Percentiles rank a stretch among this genome's conserved stretches.
Evolutionary conservation across 495 filamentous ascomycete species (phyloP).

Genomic region (Penicillium psychrofluorescens): DNA sequence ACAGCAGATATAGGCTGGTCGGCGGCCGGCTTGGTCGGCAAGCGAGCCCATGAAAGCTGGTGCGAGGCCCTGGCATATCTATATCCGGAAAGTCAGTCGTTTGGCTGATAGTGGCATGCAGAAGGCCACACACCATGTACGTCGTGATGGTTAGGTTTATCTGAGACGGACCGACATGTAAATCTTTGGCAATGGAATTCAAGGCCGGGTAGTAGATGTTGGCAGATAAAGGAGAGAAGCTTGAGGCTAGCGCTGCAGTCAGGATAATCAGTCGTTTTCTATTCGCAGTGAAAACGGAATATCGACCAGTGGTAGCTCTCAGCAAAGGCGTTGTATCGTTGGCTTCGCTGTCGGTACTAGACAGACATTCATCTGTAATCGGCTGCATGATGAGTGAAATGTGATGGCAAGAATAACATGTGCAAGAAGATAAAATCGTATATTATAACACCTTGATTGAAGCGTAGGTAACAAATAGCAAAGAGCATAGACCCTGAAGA

Average conservation of each 20-base stretch:
- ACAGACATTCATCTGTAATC: background rate
- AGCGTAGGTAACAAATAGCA: too few relatives aligned
- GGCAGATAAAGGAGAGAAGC: conserved; percentile 34
- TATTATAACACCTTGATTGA: too few relatives aligned
- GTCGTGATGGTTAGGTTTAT: conserved; percentile 48
- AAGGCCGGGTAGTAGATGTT: conserved; percentile 45
- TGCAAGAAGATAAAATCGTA: too few relatives aligned
- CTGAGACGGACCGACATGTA: conserved; percentile 26
- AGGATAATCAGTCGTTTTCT: conserved; percentile 22
- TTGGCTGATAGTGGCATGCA: background rate
- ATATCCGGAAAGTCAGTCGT: background rate
- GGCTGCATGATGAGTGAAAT: background rate
- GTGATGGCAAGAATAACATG: too few relatives aligned
- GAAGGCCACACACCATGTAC: conserved; percentile 33
- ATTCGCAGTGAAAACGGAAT: conserved; percentile 15
- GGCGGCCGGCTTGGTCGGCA: conserved; percentile 42
- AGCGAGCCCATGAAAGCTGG: conserved; percentile 43
- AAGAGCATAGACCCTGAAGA: too few relatives aligned
- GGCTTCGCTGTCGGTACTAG: background rate
- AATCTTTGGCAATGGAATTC: conserved; percentile 29
- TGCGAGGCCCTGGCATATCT: conserved; percentile 45
- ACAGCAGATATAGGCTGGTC: conserved; percentile 40
- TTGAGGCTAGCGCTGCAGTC: conserved; percentile 22
- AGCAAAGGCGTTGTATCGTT: conserved; percentile 18
- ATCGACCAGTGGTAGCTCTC: background rate